These are phyloP conservation scores for Microsporum ferrugineum DNA, from an alignment of 2,329 filamentous ascomycete genomes.

Conservation along the genomic window DNA sequence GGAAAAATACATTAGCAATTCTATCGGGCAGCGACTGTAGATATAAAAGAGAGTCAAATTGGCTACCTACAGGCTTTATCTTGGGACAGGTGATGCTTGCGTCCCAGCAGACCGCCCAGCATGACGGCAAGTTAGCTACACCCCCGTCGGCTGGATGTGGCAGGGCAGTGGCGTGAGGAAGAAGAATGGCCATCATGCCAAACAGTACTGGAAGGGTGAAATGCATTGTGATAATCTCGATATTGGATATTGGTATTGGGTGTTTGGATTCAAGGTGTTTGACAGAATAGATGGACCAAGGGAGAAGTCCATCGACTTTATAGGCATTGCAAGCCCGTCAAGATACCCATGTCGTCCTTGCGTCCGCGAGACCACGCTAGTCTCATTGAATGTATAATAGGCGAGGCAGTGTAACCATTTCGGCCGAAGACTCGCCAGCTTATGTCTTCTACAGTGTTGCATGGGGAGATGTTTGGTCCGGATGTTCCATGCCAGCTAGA, in stretches of 20 bases:
- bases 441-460: neutral
- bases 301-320: neutral
- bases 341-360: neutral
- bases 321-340: neutral
- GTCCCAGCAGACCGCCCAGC: neutral
- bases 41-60: neutral
- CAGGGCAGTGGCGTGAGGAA: neutral
- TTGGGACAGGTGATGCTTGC: neutral
- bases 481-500: neutral
- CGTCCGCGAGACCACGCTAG: neutral
- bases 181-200: neutral
- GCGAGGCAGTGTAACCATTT: neutral
- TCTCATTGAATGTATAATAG: neutral
- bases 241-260: neutral
- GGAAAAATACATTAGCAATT: neutral
- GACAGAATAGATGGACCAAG: neutral
- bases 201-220: neutral
- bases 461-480: neutral
- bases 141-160: neutral
- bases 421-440: neutral
- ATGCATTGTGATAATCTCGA: neutral
- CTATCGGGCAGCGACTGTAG: neutral
- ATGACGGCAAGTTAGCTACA: neutral
- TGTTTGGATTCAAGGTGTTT: neutral
- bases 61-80: neutral